Base-by-base conservation (phyloP, 1,139 yeast genomes). In the Tardiomyces digboiensis region DNA sequence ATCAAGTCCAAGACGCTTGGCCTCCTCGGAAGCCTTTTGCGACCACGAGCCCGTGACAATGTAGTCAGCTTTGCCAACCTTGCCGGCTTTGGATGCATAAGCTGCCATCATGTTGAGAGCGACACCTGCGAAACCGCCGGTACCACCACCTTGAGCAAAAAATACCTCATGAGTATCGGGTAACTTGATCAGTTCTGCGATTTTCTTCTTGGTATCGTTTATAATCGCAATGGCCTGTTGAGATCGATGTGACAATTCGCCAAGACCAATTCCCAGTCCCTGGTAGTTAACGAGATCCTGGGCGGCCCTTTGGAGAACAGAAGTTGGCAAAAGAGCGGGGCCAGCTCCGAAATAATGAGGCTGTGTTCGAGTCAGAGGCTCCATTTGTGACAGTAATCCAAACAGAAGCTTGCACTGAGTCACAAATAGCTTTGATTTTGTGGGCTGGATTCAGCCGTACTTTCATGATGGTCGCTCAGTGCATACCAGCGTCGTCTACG, bases 121-220 rank as follows among this genome's bases (percentile, higher is more conserved):
- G 46, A 87, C 74, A 7, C 95, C 78, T 6, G 97, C 84, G 58
- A 91, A 91, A 5, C 96, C 97, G 37, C 88, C 83, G 43, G 97
- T 89, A 49, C 97, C 98, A 49, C 98, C 98, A 50, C 98, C 97
- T 69, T 91, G 98, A 67, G 89, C 68, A 67, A 89, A 91, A 60
- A 91, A 81, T 2, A 89, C 91, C 60, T 88, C 97, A 62, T 91
- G 94, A 33, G 94, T 82, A 49, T 86, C 95, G 26, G 97, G 98
- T 43, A 91, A 76, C 47, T 71, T 62, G 61, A 87, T 66, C 46
- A 91, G 70, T 55, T 82, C 67, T 41, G 58, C 67, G 57, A 91
- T 68, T 55, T 82, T 76, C 38, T 66, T 70, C 65, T 85, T 87
- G 44, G 97, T 80, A 49, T 77, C 78, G 52, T 87, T 82, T 54